Evolutionary conservation across 2,329 filamentous ascomycete genomes (phyloP).

Genomic region (Pseudodiploospora longispora): DNA sequence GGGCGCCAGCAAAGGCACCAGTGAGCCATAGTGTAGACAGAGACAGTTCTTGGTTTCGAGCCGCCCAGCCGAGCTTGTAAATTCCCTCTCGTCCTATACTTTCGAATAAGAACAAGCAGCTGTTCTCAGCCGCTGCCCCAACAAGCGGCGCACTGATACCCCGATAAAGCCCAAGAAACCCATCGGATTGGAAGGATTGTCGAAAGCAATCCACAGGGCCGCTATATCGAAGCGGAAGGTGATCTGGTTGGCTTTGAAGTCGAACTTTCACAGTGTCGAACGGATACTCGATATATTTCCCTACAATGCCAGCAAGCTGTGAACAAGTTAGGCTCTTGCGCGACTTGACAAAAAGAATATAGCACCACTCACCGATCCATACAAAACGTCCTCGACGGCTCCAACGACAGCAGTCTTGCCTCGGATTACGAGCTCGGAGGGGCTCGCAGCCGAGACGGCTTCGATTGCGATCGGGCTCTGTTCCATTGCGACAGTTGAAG

Average conservation of each 20-base stretch:
- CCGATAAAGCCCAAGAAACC: constrained; percentile 75
- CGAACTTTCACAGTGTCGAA: constrained; percentile 98
- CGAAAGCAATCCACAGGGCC: constrained; percentile 91
- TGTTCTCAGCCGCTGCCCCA: constrained; percentile 86
- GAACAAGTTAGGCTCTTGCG: constrained; percentile 1
- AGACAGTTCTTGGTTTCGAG: constrained; percentile 54
- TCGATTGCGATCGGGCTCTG: constrained; percentile 3
- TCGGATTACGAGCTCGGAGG: constrained; percentile 20
- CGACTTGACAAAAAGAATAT: too few relatives aligned
- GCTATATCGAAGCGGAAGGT: constrained; percentile 69
- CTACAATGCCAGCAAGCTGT: constrained; percentile 73
- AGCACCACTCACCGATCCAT: constrained; percentile 63
- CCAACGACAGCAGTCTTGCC: constrained; percentile 44
- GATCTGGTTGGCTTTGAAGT: constrained; percentile 88
- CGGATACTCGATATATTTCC: constrained; percentile 96
- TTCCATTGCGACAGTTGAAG: constrained; percentile 6
- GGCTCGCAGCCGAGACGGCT: constrained; percentile 5
- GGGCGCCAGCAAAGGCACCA: constrained; percentile 77
- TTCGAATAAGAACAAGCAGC: constrained; percentile 89
- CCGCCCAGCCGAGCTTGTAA: constrained; percentile 42
- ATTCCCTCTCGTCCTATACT: constrained; percentile 61
- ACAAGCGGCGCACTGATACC: constrained; percentile 87
- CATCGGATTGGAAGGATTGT: constrained; percentile 73
- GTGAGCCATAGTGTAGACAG: constrained; percentile 70
- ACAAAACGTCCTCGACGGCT: constrained; percentile 77